Evolutionary conservation across 257 asterid genomes (phyloP).

Genomic region (Solanum tarapatanum): DNA sequence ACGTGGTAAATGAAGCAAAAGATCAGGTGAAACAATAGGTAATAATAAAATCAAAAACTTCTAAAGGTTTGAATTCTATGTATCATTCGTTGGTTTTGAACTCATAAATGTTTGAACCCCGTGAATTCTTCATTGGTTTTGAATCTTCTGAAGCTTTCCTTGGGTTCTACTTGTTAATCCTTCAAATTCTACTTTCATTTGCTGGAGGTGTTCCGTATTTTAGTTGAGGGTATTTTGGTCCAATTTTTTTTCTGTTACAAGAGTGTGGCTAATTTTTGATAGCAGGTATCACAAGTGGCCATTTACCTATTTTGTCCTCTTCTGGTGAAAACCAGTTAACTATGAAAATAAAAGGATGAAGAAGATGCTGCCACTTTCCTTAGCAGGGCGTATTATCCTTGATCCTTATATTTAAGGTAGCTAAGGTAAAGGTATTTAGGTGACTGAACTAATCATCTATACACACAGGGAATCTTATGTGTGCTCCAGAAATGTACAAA

Average conservation of each 20-base stretch:
- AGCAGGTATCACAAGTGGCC: neutral
- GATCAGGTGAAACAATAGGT: neutral
- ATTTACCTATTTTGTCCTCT: neutral
- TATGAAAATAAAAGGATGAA: neutral
- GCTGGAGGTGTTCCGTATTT: neutral
- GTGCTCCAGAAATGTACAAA: neutral
- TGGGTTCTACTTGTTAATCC: neutral
- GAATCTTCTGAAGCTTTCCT: neutral
- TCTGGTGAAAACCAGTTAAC: neutral
- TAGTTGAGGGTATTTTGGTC: neutral
- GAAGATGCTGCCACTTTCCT: neutral
- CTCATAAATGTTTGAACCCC: neutral
- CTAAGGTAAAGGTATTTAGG: neutral
- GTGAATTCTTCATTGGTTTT: neutral
- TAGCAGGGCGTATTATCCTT: neutral
- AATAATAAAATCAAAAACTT: neutral
- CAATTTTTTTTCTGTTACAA: neutral
- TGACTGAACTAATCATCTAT: neutral
- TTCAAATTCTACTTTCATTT: neutral
- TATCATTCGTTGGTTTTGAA: neutral
- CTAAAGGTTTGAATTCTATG: neutral
- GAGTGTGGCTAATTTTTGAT: neutral
- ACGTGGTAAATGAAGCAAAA: neutral
- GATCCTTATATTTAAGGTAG: neutral
- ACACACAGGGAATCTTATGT: neutral